A percentile compares a stretch with the other conserved stretches of the same genome.
Conservation (phyloP, 2,329 filamentous ascomycete genomes). For the Cladosporium sp. region DNA sequence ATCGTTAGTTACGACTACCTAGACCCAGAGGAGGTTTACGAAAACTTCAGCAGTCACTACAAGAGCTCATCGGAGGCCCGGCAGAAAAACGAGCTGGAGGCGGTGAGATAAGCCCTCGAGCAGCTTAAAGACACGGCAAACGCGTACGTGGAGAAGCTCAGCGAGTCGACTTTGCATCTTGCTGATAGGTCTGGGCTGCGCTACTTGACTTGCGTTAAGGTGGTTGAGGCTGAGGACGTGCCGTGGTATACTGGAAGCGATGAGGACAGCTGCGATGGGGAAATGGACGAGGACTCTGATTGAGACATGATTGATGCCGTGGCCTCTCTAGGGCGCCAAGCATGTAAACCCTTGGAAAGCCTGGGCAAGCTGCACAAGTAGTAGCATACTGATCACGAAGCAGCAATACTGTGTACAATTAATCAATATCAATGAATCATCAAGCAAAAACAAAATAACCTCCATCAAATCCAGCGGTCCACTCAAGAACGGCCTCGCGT, state of each 20-base stretch:
- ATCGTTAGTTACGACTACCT: constrained; percentile 34
- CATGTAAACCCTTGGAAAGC: too few relatives aligned
- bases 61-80: constrained; percentile 11
- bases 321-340: too few relatives aligned
- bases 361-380: too few relatives aligned
- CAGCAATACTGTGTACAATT: too few relatives aligned
- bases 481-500: too few relatives aligned
- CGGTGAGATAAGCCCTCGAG: constrained; percentile 19
- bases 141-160: constrained; percentile 34
- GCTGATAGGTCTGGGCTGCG: constrained; percentile 23
- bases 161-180: constrained; percentile 22
- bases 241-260: constrained; percentile 29
- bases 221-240: constrained; percentile 33
- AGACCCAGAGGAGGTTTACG: constrained; percentile 28
- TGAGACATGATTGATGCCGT: too few relatives aligned
- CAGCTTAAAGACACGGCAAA: constrained; percentile 28
- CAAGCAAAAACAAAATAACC: too few relatives aligned
- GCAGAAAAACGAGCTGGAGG: constrained; percentile 12
- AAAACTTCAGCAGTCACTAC: constrained; percentile 20
- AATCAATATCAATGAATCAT: too few relatives aligned
- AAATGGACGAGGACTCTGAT: neutral
- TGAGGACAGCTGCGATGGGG: neutral
- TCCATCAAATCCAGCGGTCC: too few relatives aligned
- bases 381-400: too few relatives aligned
- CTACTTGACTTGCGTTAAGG: constrained; percentile 39